Base-by-base conservation (phyloP, 1,284 basidiomycete genomes). In the Lentinus polychrous region DNA sequence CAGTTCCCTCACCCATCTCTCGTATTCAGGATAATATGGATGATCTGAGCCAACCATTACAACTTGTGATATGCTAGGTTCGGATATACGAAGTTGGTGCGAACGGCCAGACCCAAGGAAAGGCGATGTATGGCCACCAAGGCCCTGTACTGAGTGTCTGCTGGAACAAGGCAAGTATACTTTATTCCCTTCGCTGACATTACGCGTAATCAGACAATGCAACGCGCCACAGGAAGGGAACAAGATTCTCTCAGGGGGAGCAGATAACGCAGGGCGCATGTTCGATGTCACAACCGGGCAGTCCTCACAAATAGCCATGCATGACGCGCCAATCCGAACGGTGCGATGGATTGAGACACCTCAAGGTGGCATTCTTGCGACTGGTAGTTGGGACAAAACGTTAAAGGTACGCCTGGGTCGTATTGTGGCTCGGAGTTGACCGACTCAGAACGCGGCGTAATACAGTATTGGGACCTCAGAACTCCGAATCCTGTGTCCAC, bases 321-420 rank as follows among this genome's bases (percentile, higher is more conserved):
- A 95, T 61, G 87, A 91, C 57, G 86, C 81, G 46, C 84, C 91
- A 1, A 82, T 96, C 55, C 84, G 83, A 56, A 79, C 76, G 50
- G 78, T 93, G 32, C 74, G 78, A 49, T 93, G 83, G 80, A 74
- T 92, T 46, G 87, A 90, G 54, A 72, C 78, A 12, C 80, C 81
- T 7, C 67, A 80, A 60, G 66, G 76, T 36, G 81, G 86, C 8
- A 79, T 91, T 49, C 72, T 93, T 33, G 86, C 83, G 12, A 94
- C 92, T 0, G 92, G 89, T 1, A 88, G 88, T 46, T 96, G 92
- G 92, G 93, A 96, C 64, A 92, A 91, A 68, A 90, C 86, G 11
- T 64, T 94, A 58, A 93, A 91, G 75, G 88, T 91, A 49, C 40
- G 65, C 57, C 23, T n/a, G 15, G 27, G 23, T 18, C 34, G 15